Conservation (phyloP, 768 basidiomycete species). For the Kwoniella sp. region DNA sequence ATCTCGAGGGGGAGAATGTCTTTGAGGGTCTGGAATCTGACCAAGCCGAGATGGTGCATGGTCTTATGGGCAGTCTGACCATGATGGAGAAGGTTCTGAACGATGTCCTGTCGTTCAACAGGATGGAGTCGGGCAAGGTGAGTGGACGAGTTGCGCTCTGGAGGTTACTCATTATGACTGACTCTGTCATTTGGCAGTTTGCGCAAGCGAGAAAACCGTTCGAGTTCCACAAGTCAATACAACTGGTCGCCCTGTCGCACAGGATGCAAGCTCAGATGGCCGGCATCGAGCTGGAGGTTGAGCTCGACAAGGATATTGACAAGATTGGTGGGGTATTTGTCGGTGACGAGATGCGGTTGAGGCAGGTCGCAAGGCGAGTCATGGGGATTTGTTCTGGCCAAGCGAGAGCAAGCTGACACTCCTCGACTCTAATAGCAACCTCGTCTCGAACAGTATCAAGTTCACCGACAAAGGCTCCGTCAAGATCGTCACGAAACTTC, state of each 20-base stretch:
- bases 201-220: slow-evolving; percentile 54
- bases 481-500: slow-evolving; percentile 60
- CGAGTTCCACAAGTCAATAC: slow-evolving; percentile 53
- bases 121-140: slow-evolving; percentile 49
- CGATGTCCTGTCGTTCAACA: slow-evolving; percentile 51
- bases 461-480: slow-evolving; percentile 55
- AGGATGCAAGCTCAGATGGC: slow-evolving; percentile 45
- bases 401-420: too few relatives aligned
- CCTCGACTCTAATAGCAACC: slow-evolving; percentile 59
- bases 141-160: neutral
- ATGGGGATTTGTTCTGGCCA: too few relatives aligned
- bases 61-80: slow-evolving; percentile 53
- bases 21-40: slow-evolving; percentile 58
- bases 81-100: slow-evolving; percentile 48
- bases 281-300: slow-evolving; percentile 61
- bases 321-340: slow-evolving; percentile 56
- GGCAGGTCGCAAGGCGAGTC: slow-evolving; percentile 49
- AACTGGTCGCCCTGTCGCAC: slow-evolving; percentile 52
- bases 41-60: slow-evolving; percentile 83
- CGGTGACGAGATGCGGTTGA: slow-evolving; percentile 74
- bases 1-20: slow-evolving; percentile 74
- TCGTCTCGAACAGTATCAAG: slow-evolving; percentile 58
- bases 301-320: slow-evolving; percentile 59
- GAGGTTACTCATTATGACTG: neutral
- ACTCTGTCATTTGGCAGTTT: slow-evolving; percentile 56